Evolutionary conservation across 371 early-diverging fungal species (phyloP).

Genomic region (Caulochytrium protostelioides): DNA sequence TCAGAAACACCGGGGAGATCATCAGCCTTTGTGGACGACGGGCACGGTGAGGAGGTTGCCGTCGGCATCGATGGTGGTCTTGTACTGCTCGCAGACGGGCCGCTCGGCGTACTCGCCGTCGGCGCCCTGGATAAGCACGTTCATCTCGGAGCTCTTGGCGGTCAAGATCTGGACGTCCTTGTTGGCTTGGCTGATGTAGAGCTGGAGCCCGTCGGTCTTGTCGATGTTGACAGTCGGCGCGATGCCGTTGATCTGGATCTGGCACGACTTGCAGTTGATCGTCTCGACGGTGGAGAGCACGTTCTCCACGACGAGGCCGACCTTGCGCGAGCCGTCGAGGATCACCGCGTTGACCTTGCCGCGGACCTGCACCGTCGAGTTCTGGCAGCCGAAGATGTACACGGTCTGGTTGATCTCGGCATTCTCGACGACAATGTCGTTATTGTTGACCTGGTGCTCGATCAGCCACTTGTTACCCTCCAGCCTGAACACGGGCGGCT

Average conservation of each 20-base stretch:
- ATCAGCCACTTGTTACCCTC: conserved; percentile 86
- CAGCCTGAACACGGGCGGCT: conserved; percentile 55
- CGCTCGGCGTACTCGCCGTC: conserved; percentile 59
- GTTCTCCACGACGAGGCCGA: conserved; percentile 61
- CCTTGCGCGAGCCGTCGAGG: conserved; percentile 62
- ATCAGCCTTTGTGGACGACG: conserved; percentile 53
- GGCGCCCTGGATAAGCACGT: conserved; percentile 45
- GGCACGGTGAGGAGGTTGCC: conserved; percentile 57
- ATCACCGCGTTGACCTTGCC: conserved; percentile 70
- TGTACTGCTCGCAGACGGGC: conserved; percentile 79
- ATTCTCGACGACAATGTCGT: conserved; percentile 53
- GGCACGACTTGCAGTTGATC: conserved; percentile 71
- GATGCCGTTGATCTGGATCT: conserved; percentile 62
- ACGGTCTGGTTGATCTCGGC: conserved; percentile 70
- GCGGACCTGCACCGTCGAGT: conserved; percentile 67
- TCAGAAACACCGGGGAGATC: no score
- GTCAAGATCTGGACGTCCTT: conserved; percentile 64
- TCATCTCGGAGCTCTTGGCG: conserved; percentile 70
- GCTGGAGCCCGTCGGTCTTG: conserved; percentile 75
- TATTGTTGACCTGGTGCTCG: conserved; percentile 58
- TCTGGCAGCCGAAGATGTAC: conserved; percentile 74
- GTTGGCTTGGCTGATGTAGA: conserved; percentile 51
- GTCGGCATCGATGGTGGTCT: conserved; percentile 46
- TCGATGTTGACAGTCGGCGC: conserved; percentile 72
- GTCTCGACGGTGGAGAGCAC: conserved; percentile 70